Evolutionary conservation across 176 grass and related monocot genomes (phyloP).

Genomic region (maize (Zea mays)): Zm-B73-REFERENCE-NAM-5.0 NC_050100.1:213787501-213788000

Average conservation of each 20-base stretch:
- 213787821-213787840: conserved; percentile 25
- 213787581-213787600: neutral
- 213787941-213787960: no score
- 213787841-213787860: neutral
- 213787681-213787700: neutral
- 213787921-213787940: neutral
- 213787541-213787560: neutral
- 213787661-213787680: neutral
- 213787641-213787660: neutral
- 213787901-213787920: neutral
- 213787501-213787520: conserved; percentile 7
- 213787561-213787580: neutral
- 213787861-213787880: neutral
- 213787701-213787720: neutral
- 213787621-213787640: neutral
- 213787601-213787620: neutral
- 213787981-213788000: no score
- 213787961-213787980: no score
- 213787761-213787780: conserved; percentile 15
- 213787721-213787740: conserved; percentile 15
- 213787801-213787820: conserved; percentile 3
- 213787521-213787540: no score
- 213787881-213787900: conserved; percentile 12
- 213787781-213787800: conserved; percentile 1
- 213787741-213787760: conserved; percentile 1